Evolutionary conservation across 2,329 filamentous ascomycete genomes (phyloP), one percentile per base, ranked within the genome.

Genomic region (Colletotrichum brevisporum): DNA sequence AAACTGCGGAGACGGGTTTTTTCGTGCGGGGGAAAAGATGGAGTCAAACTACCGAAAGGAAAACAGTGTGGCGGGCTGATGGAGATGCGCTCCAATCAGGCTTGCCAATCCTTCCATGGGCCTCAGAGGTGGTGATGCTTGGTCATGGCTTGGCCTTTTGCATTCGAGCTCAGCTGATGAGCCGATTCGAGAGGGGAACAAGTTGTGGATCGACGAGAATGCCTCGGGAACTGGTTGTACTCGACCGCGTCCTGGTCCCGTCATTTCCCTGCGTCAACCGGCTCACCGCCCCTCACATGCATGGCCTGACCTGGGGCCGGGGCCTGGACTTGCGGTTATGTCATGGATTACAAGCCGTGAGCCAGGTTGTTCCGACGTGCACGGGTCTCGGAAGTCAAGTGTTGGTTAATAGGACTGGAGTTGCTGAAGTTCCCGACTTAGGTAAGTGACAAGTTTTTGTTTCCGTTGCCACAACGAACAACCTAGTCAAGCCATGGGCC

Each of bases 31-130:
- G 67, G 39, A 48, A 55, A 31, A 31, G 27, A 66, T 45, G 55
- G 55, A 55, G 55, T 60, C 55, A 52, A 52, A 60, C 54, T 60
- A 45, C 62, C 50, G 36, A 41, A 26, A 39, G 15, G 24, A 52
- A 24, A 54, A 18, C 24, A 1, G 50, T 50, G 50, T 50, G 55
- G 48, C 43, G 55, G 51, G 62, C 10, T 16, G 45, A 21, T 31
- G 0, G 8, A 47, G 67, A 69, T 66, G 67, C 67, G 67, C 67
- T 26, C 67, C 62, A 69, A 69, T 69, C 18, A 52, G 27, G 47
- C 8, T 5, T 55, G 31, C 9, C n/a, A 10, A 16, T 2, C 41
- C 18, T 41, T 9, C 27, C 27, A 31, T 31, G 27, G 27, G 27
- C 9, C 27, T 9, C 27, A 31, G n/a, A 39, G 27, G 39, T 56